Evolutionary conservation across 768 basidiomycete genomes (phyloP), one percentile per base, ranked within the genome.

Genomic region (Trametopsis cervina): DNA sequence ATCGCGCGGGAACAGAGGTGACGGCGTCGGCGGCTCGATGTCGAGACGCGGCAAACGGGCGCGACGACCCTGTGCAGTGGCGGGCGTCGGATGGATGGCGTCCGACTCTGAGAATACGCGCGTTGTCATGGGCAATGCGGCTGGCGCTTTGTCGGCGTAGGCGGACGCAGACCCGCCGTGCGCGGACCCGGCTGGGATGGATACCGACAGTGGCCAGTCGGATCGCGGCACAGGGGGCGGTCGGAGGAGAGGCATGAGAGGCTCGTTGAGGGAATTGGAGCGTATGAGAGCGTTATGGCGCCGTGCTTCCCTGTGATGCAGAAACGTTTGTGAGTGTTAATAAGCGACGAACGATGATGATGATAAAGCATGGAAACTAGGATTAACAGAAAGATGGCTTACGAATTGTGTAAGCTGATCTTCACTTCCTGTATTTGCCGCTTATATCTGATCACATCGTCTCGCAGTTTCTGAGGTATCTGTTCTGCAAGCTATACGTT

Each of bases 241-340:
- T 0, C 76, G 72, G 13, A 80, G 62, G 3, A 80, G 71, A 15
- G 76, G 75, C 18, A 72, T 67, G 23, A 79, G 63, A 10, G 72
- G 71, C 15, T 69, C 71, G n/a, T 61, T 56, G 37, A 68, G 63
- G 20, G 68, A 62, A 42, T 66, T 61, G 4, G 67, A 60, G 6
- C 56, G 52, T 53, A 77, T 57, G 18, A 64, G 60, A 10, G 65
- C 57, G 58, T 74, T 73, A 49, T 67, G 63, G 38, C 70, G 66
- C 25, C 75, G 68, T 10, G 75, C 73, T 60, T 80, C 73, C 4
- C 75, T 77, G 51, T 17, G 24, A 36, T 48, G 39, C 21, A 55
- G 35, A n/a, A 9, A 7, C 18, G 5, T 11, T 13, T 7, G 11
- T 5, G 26, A 13, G 40, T 23, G n/a, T n/a, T n/a, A n/a, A n/a